Base-by-base conservation (phyloP, 1,139 yeast genomes). In the Geotrichum klebahnii region DNA sequence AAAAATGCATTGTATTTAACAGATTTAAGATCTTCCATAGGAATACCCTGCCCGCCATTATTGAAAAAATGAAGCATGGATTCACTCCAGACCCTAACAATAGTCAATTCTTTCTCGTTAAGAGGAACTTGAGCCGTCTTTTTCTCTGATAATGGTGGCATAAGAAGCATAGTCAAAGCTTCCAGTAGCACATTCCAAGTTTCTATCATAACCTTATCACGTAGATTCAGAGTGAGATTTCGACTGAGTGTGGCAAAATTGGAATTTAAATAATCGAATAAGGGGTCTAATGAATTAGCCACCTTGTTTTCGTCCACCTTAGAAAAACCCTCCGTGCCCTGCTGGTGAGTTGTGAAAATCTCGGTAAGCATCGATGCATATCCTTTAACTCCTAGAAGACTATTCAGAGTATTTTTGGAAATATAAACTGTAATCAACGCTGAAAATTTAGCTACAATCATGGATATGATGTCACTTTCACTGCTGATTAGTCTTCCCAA, bases 31-130 rank as follows among this genome's bases (percentile, higher is more conserved):
- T 77, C 79, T 55, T 77, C 80, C 32, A 85, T 61, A 0, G 89
- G 78, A 0, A 94, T 94, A 0, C 96, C 96, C 46, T 82, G 84
- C 0, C 95, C 95, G 51, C 78, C 82, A 61, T 85, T 82, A 62
- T 87, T 81, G 68, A 87, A 87, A 63, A 86, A 86, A 54, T 81
- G 89, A 48, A 79, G 68, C 38, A 86, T 68, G 9, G 82, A 74
- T 50, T 79, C 74, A 22, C 86, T 66, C 96, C 96, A 88, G 0
- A 79, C 73, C 56, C 83, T 80, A 0, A 85, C 79, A 1, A 85
- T 78, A 51, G 82, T 88, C 34, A 84, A 70, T 62, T 88, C 95
- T 35, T 68, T 71, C 35, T 71, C 70, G 0, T 84, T 75, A 50
- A 86, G 67, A 23, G 79, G 79, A 44, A 77, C 74, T 53, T 61